Conservation (phyloP, 2,329 filamentous ascomycete species). For the Fusarium sambucinum region DNA sequence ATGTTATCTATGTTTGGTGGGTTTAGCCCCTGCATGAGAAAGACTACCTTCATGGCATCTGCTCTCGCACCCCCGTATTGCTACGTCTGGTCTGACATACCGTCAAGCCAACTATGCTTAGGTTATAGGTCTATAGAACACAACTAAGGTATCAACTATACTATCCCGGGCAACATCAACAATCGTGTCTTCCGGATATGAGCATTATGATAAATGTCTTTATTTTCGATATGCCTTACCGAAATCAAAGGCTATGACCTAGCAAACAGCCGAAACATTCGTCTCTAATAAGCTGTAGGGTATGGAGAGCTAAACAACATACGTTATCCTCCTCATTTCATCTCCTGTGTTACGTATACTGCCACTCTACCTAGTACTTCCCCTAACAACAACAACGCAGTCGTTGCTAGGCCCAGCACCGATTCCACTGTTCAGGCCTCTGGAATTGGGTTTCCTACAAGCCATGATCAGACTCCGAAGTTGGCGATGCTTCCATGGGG, state of each 20-base stretch:
- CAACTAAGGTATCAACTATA: neutral
- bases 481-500: too few relatives aligned
- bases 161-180: neutral
- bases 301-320: too few relatives aligned
- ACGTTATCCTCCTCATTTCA: neutral
- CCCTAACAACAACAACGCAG: too few relatives aligned
- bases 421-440: too few relatives aligned
- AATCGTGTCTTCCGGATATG: too few relatives aligned
- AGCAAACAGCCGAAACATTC: neutral
- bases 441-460: too few relatives aligned
- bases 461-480: too few relatives aligned
- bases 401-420: too few relatives aligned
- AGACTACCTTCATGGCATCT: neutral
- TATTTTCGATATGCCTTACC: neutral
- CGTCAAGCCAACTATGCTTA: neutral
- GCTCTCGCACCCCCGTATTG: neutral
- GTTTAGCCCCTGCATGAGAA: neutral
- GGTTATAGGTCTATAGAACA: neutral
- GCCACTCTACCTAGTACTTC: too few relatives aligned
- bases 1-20: neutral
- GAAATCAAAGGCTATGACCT: neutral
- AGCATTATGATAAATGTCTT: neutral
- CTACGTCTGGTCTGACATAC: neutral
- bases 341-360: neutral
- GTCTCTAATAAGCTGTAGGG: neutral